These are phyloP conservation scores for Paraurostyla sp. DNA, from an alignment of 73 alveolate species.

Conservation along the genomic window DNA sequence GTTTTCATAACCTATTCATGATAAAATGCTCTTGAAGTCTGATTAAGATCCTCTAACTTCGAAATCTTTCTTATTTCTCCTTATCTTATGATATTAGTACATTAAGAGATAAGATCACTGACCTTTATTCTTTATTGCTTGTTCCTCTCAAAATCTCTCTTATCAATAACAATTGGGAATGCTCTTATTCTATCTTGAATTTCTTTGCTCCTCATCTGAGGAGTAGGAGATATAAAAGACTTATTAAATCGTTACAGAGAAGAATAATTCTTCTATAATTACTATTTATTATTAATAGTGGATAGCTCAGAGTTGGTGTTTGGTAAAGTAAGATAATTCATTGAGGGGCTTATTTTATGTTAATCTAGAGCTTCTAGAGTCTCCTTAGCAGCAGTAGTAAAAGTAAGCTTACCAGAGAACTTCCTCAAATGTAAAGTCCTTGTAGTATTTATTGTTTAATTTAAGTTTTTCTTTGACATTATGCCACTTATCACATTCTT, in stretches of 20 bases:
- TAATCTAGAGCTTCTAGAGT: too few species aligned
- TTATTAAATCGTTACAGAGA: not conserved
- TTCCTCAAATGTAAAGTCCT: not conserved
- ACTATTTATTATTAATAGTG: too few species aligned
- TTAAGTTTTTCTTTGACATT: not conserved
- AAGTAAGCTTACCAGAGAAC: too few species aligned
- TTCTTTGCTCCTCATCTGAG: not conserved
- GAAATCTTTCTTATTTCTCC: not conserved
- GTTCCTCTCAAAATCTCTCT: not conserved
- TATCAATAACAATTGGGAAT: conserved; percentile 2
- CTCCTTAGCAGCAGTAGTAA: too few species aligned
- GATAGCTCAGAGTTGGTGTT: not conserved
- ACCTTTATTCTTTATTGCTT: not conserved
- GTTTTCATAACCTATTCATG: not conserved
- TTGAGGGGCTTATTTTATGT: too few species aligned
- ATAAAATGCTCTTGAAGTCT: not conserved
- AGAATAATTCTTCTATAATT: not conserved
- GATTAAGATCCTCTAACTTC: not conserved
- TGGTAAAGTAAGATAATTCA: not conserved
- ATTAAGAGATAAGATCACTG: not conserved
- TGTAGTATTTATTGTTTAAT: not conserved
- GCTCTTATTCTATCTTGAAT: not conserved
- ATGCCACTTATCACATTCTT: not conserved
- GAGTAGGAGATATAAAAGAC: conserved; percentile 3
- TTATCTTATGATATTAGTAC: not conserved